A percentile compares a stretch with the other conserved stretches of the same genome.
Evolutionary conservation across 768 basidiomycete species (phyloP).

Genomic region (Basidioascus undulatus): DNA sequence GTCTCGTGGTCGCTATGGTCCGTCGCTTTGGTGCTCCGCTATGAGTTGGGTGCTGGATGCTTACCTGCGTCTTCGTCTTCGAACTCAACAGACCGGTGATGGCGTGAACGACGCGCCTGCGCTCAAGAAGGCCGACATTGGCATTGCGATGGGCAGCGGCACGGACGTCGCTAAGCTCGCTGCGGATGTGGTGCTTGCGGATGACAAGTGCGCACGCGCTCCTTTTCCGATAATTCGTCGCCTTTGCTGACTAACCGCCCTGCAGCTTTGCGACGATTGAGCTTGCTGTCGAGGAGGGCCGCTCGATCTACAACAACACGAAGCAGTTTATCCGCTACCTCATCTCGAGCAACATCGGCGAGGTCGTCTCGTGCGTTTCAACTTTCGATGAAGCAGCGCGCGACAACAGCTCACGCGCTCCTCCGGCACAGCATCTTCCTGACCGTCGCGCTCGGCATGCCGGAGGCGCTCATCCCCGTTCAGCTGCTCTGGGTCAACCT

Average conservation of each 20-base stretch:
- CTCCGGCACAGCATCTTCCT: slow-evolving; percentile 82
- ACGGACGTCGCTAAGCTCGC: slow-evolving; percentile 97
- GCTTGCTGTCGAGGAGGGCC: slow-evolving; percentile 84
- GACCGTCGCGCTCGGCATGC: slow-evolving; percentile 93
- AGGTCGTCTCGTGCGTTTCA: slow-evolving; percentile 36
- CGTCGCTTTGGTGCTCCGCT: slow-evolving; percentile 6
- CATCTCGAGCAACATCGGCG: slow-evolving; percentile 88
- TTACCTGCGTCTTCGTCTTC: slow-evolving; percentile 1
- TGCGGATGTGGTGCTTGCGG: slow-evolving; percentile 64
- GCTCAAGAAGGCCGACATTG: slow-evolving; percentile 88
- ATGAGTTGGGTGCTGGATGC: not conserved
- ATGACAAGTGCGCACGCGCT: no score
- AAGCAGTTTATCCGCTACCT: slow-evolving; percentile 99
- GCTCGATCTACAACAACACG: slow-evolving; percentile 96
- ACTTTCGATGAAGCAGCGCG: not conserved
- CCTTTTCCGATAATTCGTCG: no score
- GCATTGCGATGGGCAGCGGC: slow-evolving; percentile 95
- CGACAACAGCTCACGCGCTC: not conserved
- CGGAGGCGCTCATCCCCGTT: slow-evolving; percentile 92
- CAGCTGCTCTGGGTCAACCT: slow-evolving; percentile 97
- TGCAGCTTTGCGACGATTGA: slow-evolving; percentile 96
- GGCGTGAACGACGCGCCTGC: slow-evolving; percentile 98
- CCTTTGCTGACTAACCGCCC: slow-evolving; percentile 54
- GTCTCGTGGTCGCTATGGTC: slow-evolving; percentile 88
- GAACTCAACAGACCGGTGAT: slow-evolving; percentile 48